phyloP scores from a whole-genome alignment of 1,139 yeast genomes.

The Magnusiomyces fungicola region DNA sequence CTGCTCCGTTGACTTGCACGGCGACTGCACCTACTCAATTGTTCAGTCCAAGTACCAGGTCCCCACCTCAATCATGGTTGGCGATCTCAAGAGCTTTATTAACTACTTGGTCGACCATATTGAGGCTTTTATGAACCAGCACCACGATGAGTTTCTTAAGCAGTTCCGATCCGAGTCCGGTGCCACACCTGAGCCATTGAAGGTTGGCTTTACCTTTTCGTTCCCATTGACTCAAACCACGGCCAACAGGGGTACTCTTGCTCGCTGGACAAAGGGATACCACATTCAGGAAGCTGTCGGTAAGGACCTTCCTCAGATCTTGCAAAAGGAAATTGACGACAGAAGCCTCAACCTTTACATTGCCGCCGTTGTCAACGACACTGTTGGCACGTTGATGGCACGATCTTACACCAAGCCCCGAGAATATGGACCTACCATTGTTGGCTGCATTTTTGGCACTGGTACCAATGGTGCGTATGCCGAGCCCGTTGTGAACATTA shows the following conservation, averaged over 20 bases:
- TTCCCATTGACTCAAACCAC: conserved; percentile 88
- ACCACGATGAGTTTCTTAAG: conserved; percentile 21
- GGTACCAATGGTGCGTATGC: conserved; percentile 94
- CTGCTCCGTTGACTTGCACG: conserved; percentile 71
- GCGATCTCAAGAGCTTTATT: conserved; percentile 46
- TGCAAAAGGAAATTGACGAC: conserved; percentile 60
- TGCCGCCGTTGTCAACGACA: conserved; percentile 88
- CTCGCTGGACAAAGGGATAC: conserved; percentile 96
- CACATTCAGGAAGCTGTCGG: conserved; percentile 79
- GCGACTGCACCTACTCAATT: conserved; percentile 69
- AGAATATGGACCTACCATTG: conserved; percentile 59
- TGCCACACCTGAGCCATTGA: neutral
- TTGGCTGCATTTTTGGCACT: conserved; percentile 91
- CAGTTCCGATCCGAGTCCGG: conserved; percentile 37
- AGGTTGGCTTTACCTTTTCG: conserved; percentile 81
- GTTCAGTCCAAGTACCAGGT: conserved; percentile 68
- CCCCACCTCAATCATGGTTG: conserved; percentile 66
- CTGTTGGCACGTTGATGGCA: conserved; percentile 86
- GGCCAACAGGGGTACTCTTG: conserved; percentile 63
- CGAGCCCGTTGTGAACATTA: conserved; percentile 63
- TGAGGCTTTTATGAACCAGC: conserved; percentile 34
- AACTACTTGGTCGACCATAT: conserved; percentile 51
- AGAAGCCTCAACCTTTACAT: conserved; percentile 59
- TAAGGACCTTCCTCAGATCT: conserved; percentile 63
- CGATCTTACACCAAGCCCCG: conserved; percentile 66